phyloP scores from a whole-genome alignment of 495 filamentous ascomycete species.

The Tuber magnatum region DNA sequence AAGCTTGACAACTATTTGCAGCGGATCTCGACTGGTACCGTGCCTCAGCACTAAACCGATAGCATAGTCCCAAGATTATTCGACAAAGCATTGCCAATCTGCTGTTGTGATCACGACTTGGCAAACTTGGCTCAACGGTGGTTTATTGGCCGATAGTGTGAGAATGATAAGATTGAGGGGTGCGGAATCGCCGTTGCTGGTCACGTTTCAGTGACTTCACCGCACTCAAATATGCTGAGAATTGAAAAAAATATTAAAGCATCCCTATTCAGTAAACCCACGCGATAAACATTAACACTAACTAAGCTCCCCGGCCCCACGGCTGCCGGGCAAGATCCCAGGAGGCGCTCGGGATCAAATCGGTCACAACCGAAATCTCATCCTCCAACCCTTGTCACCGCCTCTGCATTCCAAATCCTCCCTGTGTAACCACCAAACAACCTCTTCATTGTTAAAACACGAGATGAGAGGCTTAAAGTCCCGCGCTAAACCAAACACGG shows the following conservation, averaged over 20 bases:
- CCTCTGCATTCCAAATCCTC: background rate
- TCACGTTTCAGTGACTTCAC: background rate
- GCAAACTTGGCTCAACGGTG: background rate
- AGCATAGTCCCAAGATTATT: background rate
- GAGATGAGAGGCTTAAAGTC: background rate
- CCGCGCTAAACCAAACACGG: background rate
- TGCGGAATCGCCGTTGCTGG: background rate
- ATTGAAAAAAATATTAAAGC: background rate
- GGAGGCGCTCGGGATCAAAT: background rate
- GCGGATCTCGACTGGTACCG: too few species aligned
- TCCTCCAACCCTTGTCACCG: background rate
- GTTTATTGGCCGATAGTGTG: background rate
- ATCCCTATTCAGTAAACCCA: background rate
- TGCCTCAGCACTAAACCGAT: background rate
- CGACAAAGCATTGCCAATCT: background rate
- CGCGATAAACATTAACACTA: background rate
- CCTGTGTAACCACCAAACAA: background rate
- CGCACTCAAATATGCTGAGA: background rate
- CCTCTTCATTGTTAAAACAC: background rate
- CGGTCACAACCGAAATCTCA: background rate
- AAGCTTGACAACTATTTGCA: too few species aligned
- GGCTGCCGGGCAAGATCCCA: background rate
- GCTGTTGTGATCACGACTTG: background rate
- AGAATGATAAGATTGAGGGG: background rate
- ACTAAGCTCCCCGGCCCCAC: background rate